These are phyloP conservation scores for Aspergillus incahuasiensis DNA, from an alignment of 495 filamentous ascomycete species.

Conservation along the genomic window DNA sequence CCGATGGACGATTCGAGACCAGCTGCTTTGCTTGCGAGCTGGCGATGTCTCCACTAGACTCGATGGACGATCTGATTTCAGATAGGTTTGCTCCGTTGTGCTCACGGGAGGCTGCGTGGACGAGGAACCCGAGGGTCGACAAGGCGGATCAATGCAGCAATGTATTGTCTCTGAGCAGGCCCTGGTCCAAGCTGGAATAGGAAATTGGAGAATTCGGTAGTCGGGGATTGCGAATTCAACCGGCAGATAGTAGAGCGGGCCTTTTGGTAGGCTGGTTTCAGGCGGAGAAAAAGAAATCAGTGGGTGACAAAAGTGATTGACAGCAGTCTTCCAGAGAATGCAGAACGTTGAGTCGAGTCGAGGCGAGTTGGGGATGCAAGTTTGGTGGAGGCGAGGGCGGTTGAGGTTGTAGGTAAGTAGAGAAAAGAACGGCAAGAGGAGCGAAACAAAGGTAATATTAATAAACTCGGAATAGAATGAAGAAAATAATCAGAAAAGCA, in stretches of 20 bases:
- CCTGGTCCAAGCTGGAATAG: conserved; percentile 1
- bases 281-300: conserved; percentile 10
- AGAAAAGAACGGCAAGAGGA: neutral
- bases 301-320: conserved; percentile 4
- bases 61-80: neutral
- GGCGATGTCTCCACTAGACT: conserved; percentile 1
- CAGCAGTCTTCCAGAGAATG: conserved; percentile 24
- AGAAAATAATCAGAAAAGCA: conserved; percentile 10
- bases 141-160: conserved; percentile 1
- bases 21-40: conserved; percentile 8
- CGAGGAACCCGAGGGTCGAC: neutral
- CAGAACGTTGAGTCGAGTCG: neutral
- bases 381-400: neutral
- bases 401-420: neutral
- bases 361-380: conserved; percentile 1
- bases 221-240: conserved; percentile 28
- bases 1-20: conserved; percentile 22
- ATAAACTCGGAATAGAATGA: neutral
- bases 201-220: neutral
- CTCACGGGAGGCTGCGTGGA: conserved; percentile 3
- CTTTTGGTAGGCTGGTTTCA: neutral
- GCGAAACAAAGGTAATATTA: neutral
- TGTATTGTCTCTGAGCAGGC: neutral
- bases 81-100: neutral
- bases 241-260: conserved; percentile 12